Conservation (phyloP, 768 basidiomycete genomes). For the Boletus coccyginus region DNA sequence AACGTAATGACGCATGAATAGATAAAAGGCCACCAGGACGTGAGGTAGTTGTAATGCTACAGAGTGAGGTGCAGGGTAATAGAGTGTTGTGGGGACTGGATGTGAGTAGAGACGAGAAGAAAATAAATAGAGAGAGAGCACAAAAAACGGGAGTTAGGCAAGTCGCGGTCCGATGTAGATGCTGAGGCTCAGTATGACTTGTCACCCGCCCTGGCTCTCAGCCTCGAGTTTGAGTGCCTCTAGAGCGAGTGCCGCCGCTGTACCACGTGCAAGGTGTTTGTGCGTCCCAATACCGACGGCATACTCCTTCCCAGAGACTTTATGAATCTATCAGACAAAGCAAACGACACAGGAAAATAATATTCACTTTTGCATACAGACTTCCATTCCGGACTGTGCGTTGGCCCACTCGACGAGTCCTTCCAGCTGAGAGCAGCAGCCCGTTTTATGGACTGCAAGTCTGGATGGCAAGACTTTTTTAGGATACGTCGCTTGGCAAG, state of each 20-base stretch:
- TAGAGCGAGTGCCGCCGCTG: constrained; percentile 35
- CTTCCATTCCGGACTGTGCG: constrained; percentile 51
- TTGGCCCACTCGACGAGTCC: constrained; percentile 43
- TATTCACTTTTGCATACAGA: constrained; percentile 55
- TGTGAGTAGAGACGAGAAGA: neutral
- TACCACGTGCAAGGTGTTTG: constrained; percentile 51
- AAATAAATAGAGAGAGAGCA: constrained; percentile 6
- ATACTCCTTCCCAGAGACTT: constrained; percentile 51
- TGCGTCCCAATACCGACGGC: constrained; percentile 49
- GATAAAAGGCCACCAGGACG: constrained; percentile 8
- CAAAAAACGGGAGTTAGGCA: neutral
- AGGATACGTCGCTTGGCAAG: neutral
- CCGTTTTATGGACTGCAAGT: constrained; percentile 48
- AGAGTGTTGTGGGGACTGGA: neutral
- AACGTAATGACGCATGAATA: constrained; percentile 5
- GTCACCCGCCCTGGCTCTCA: constrained; percentile 16
- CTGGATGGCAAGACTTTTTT: constrained; percentile 30
- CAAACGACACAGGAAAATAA: constrained; percentile 7
- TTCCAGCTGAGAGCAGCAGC: constrained; percentile 52
- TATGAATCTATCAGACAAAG: constrained; percentile 10
- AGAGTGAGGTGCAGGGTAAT: neutral
- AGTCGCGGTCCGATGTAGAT: neutral
- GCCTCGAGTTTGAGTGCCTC: constrained; percentile 32
- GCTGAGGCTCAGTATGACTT: neutral
- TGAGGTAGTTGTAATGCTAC: constrained; percentile 8